phyloP scores from a whole-genome alignment of 257 asterid genomes.

The Echites panduratus region DNA sequence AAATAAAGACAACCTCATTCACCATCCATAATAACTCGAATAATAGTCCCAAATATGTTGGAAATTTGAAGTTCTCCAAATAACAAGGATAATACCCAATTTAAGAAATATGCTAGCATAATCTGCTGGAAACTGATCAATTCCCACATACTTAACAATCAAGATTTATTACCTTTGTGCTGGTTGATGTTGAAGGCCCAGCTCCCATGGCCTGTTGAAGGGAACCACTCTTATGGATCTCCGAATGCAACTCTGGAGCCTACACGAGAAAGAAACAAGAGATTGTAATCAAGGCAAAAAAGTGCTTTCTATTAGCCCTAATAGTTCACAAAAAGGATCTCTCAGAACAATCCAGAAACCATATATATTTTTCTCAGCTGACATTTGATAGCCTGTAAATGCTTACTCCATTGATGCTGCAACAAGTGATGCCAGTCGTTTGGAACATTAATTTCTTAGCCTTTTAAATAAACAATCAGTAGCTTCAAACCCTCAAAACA shows the following conservation, averaged over 20 bases:
- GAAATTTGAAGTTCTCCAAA: background rate
- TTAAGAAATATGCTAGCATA: background rate
- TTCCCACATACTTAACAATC: constrained; percentile 1
- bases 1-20: background rate
- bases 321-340: background rate
- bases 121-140: background rate
- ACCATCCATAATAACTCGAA: background rate
- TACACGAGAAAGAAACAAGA: constrained; percentile 9
- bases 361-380: background rate
- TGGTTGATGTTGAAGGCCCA: constrained; percentile 65
- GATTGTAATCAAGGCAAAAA: background rate
- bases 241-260: constrained; percentile 85
- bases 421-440: background rate
- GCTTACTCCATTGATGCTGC: background rate
- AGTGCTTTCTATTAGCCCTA: background rate
- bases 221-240: constrained; percentile 77
- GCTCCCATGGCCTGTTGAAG: constrained; percentile 69
- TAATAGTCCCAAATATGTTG: background rate
- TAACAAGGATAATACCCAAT: background rate
- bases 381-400: background rate
- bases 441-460: background rate
- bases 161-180: constrained; percentile 54
- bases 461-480: background rate
- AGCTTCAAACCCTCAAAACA: background rate
- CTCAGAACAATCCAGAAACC: background rate